Evolutionary conservation across 129 eudicot genomes (phyloP).

Genomic region (Lonicera japonica): DNA sequence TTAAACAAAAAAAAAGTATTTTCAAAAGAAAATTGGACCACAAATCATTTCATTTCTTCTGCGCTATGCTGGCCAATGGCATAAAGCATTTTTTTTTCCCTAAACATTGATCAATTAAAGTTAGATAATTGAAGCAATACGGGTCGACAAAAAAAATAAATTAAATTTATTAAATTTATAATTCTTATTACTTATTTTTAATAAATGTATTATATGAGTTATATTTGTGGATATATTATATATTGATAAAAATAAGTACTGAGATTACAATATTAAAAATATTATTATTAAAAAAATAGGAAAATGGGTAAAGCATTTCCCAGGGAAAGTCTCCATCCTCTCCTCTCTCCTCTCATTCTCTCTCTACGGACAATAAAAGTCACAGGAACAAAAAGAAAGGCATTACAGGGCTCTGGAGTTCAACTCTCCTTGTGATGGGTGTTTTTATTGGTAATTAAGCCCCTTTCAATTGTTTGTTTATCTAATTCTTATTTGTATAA

Average conservation of each 20-base stretch:
- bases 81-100: conserved; percentile 7
- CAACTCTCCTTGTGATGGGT: neutral
- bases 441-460: conserved; percentile 43
- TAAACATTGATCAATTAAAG: conserved; percentile 37
- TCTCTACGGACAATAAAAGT: neutral
- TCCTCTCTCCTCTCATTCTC: conserved; percentile 27
- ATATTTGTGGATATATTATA: too few species aligned
- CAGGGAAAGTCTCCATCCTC: conserved; percentile 20
- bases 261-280: too few species aligned
- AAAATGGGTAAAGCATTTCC: conserved; percentile 31
- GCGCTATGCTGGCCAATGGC: conserved; percentile 1
- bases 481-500: neutral
- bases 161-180: too few species aligned
- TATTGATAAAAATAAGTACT: too few species aligned
- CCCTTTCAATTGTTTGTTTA: conserved; percentile 8
- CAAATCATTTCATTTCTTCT: too few species aligned
- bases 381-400: conserved; percentile 9
- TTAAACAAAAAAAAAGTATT: too few species aligned
- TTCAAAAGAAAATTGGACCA: too few species aligned
- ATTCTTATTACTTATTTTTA: too few species aligned
- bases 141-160: conserved; percentile 27
- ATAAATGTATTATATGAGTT: too few species aligned
- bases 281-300: too few species aligned
- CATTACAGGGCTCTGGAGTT: conserved; percentile 13
- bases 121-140: conserved; percentile 52